Evolutionary conservation across 2,329 filamentous ascomycete genomes (phyloP).

Genomic region (Fusarium sp.): DNA sequence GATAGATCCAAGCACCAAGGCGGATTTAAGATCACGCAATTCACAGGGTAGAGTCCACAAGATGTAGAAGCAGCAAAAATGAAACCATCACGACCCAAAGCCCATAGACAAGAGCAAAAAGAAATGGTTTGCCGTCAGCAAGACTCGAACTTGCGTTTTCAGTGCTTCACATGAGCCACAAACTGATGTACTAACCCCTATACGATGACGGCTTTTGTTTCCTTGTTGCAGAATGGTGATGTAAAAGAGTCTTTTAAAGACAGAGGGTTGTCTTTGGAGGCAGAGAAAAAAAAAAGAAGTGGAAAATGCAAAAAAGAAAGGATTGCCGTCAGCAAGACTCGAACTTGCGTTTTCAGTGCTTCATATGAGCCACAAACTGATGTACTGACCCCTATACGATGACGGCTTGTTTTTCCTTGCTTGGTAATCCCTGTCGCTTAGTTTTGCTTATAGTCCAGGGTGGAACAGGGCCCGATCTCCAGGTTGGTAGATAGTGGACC

Average conservation of each 20-base stretch:
- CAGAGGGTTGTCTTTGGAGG: not conserved
- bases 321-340: constrained; percentile 32
- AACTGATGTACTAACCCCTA: constrained; percentile 46
- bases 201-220: constrained; percentile 39
- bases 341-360: constrained; percentile 42
- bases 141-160: constrained; percentile 46
- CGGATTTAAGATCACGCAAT: not conserved
- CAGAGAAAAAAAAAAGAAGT: not conserved
- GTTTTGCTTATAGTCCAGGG: not conserved
- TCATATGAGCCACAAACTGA: constrained; percentile 39
- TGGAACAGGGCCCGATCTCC: not conserved
- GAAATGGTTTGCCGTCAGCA: constrained; percentile 30
- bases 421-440: constrained; percentile 6
- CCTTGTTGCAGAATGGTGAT: not conserved
- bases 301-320: not conserved
- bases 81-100: not conserved
- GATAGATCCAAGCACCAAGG: not conserved
- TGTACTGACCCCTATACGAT: constrained; percentile 42
- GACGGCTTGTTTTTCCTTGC: constrained; percentile 18
- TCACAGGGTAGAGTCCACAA: not conserved
- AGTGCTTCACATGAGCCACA: constrained; percentile 43
- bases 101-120: constrained; percentile 2
- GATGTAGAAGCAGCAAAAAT: not conserved
- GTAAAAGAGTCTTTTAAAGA: not conserved
- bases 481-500: not conserved